Evolutionary conservation across 2,329 filamentous ascomycete genomes (phyloP).

Genomic region (Colletotrichum ledebouriae): DNA sequence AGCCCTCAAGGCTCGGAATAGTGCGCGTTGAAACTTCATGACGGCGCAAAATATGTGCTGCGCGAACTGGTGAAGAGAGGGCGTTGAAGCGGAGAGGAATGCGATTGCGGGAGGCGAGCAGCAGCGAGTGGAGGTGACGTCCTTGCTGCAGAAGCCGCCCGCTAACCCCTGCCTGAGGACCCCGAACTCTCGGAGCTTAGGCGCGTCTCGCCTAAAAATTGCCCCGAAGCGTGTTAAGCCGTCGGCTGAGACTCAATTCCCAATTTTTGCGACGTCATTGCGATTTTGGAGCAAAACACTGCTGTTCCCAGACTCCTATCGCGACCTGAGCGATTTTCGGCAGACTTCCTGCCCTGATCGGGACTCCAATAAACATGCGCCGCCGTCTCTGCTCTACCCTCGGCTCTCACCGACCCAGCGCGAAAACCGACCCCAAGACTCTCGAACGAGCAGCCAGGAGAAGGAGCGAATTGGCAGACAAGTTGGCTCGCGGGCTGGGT

Average conservation of each 20-base stretch:
- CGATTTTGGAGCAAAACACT: not conserved
- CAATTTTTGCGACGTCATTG: slow-evolving; percentile 15
- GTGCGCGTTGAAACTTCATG: slow-evolving; percentile 54
- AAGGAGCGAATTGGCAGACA: slow-evolving; percentile 33
- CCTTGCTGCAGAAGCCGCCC: slow-evolving; percentile 8
- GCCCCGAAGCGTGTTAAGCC: slow-evolving; percentile 39
- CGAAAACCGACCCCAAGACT: not conserved
- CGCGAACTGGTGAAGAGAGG: not conserved
- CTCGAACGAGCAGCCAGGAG: not conserved
- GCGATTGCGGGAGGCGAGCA: slow-evolving; percentile 11
- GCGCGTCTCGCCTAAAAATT: slow-evolving; percentile 40
- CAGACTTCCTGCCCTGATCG: not conserved
- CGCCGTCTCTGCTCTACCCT: slow-evolving; percentile 1
- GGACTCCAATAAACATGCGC: not conserved
- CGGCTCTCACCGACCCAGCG: not conserved
- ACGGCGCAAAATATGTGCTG: slow-evolving; percentile 6
- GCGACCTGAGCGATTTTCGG: not conserved
- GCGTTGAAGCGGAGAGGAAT: slow-evolving; percentile 12
- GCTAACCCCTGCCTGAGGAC: slow-evolving; percentile 15
- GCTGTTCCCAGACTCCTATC: not conserved
- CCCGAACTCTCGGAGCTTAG: slow-evolving; percentile 31
- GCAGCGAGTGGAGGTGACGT: slow-evolving; percentile 35
- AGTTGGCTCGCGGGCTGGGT: slow-evolving; percentile 51
- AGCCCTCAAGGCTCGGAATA: slow-evolving; percentile 53
- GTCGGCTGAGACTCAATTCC: not conserved